Evolutionary conservation across 1,284 basidiomycete species (phyloP), one percentile per base, ranked within the genome.

Genomic region (Malassezia pachydermatis): DNA sequence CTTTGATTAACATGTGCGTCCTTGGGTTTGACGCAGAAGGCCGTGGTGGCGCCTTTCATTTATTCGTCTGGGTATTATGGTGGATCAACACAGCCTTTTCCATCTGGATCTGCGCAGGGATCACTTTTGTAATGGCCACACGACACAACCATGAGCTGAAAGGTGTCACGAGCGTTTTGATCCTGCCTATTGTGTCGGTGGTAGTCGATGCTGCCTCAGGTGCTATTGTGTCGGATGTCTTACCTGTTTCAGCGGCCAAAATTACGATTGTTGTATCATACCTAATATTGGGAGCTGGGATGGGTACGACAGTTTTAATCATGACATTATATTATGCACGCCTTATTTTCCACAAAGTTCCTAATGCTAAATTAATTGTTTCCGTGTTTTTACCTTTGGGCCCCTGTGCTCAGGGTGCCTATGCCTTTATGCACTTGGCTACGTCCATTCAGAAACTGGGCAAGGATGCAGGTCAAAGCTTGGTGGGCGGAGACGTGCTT

Each of bases 121-220:
- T 82, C 50, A 72, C 84, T 4, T 81, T 84, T 59, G 68, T 79
- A 37, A 84, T 84, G 81, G 77, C 80, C 49, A 80, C 79, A 0
- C 71, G 75, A 7, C 84, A 86, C 29, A 72, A 73, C 2, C 81
- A 84, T 59, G 74, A 78, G 1, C 65, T 81, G 4, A 73, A 78
- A 45, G 52, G 51, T 28, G 50, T 69, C 27, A 58, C 66, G 1
- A 65, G 54, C 10, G 54, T 63, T 1, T 62, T 61, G 63, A 45
- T 86, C 3, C 77, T 86, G 34, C 85, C 84, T 0, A 77, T 84
- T 7, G 82, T 86, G 3, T 78, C 83, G 0, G 75, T 81, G 0
- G 78, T 83, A 30, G 84, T 86, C 62, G 78, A 78, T 0, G 76
- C 82, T 0, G 80, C 83, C 1, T 76, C 80, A 0, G 84, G 84